Evolutionary conservation across 768 basidiomycete species (phyloP), one percentile per base, ranked within the genome.

Genomic region (Artomyces pyxidatus): DNA sequence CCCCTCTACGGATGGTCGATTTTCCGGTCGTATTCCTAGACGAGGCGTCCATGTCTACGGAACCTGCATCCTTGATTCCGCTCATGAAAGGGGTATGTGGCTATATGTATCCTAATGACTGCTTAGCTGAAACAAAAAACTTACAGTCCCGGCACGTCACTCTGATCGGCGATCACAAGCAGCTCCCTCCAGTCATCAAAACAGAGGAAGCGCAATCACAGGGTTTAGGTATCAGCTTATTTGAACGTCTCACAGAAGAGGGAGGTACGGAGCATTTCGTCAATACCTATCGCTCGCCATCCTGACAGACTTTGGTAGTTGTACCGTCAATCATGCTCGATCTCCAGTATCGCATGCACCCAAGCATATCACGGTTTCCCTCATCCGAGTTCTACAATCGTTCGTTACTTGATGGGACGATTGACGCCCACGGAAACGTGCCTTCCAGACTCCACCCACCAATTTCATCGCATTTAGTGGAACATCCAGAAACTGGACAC

Each of bases 131-230:
- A 54, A 54, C 42, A 51, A 45, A 9, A 21, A 37, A 38, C 42
- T 19, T 59, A 11, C 37, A 93, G 90, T 84, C 83, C 7, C 74
- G 71, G 45, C 93, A 96, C 58, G 73, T 90, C 27, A 80, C 90
- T 1, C 77, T 97, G 40, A 94, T 97, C 57, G 93, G 93, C n/a
- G 93, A 97, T 67, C 93, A 97, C 66, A 95, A 95, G 60, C 93
- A 97, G 62, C 73, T 97, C 9, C 91, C 93, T 7, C 91, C 93
- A 0, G 79, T 95, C 53, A 88, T 95, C 49, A 72, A 79, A 19
- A 90, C 86, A 53, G 72, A 74, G 19, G 81, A 88, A 61, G 93
- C 91, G 0, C 74, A 78, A 57, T 65, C 75, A 19, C 77, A 78
- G 16, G 90, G 90, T 2, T 70, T 96, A 16, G 82, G 81, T 11